These are phyloP conservation scores for Myriangium duriaei DNA, from an alignment of 2,329 filamentous ascomycete species.

Conservation along the genomic window DNA sequence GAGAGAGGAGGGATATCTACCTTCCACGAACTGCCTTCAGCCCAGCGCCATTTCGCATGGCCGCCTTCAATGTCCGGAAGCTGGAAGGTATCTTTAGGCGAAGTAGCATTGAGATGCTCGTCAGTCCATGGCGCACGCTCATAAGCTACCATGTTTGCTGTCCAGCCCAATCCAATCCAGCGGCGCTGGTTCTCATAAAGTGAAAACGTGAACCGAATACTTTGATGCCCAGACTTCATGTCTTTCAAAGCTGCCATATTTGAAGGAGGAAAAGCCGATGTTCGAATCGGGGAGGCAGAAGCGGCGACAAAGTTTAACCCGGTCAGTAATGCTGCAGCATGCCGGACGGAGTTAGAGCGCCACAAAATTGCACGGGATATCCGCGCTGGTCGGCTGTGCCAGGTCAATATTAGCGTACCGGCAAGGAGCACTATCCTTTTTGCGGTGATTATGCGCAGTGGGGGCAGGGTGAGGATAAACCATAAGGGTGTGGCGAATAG, in stretches of 20 bases:
- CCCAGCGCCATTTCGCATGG: conserved; percentile 65
- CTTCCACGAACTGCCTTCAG: conserved; percentile 70
- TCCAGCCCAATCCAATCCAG: conserved; percentile 94
- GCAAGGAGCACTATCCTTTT: conserved; percentile 69
- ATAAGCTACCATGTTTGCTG: conserved; percentile 77
- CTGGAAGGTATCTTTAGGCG: conserved; percentile 59
- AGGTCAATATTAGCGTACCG: conserved; percentile 80
- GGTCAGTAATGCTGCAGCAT: conserved; percentile 58
- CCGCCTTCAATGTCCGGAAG: conserved; percentile 54
- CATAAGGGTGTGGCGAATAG: conserved; percentile 79
- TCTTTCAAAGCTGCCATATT: conserved; percentile 15
- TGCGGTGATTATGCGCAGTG: conserved; percentile 73
- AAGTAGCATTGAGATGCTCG: conserved; percentile 75
- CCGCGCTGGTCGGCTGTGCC: conserved; percentile 78
- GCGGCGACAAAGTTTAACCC: conserved; percentile 58
- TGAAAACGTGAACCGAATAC: conserved; percentile 91
- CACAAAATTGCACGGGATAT: conserved; percentile 81
- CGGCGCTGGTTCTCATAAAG: conserved; percentile 92
- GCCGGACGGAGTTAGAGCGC: conserved; percentile 67
- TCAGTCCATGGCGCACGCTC: conserved; percentile 90
- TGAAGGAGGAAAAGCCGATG: conserved; percentile 12
- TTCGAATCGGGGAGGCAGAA: conserved; percentile 24
- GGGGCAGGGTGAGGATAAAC: conserved; percentile 70
- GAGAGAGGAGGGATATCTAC: conserved; percentile 54
- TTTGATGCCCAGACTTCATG: conserved; percentile 40